Percentiles rank a stretch among this genome's conserved stretches.
These are phyloP conservation scores for Trypanosoma mega DNA, from an alignment of 208 protist genomes.

Conservation along the genomic window DNA sequence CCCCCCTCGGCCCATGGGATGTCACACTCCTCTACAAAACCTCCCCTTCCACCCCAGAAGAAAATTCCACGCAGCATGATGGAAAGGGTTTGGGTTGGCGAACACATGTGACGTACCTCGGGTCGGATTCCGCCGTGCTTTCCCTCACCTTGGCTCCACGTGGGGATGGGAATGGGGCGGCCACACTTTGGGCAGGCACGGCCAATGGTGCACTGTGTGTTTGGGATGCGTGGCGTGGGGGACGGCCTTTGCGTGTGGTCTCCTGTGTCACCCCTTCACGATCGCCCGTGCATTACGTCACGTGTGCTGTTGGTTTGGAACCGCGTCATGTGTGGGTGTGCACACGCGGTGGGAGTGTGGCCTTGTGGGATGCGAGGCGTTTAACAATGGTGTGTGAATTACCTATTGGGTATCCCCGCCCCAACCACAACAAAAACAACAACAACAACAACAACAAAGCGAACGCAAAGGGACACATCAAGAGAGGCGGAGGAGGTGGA, in stretches of 20 bases:
- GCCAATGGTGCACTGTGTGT: conserved; percentile 32
- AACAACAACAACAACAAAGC: not conserved
- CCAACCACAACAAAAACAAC: not conserved
- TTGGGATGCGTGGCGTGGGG: conserved; percentile 34
- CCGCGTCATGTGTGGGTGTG: conserved; percentile 35
- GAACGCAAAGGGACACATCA: not conserved
- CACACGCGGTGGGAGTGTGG: conserved; percentile 44
- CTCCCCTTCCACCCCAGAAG: too few species aligned
- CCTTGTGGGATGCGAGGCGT: conserved; percentile 34
- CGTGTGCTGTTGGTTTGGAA: not conserved
- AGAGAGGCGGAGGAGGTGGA: not conserved
- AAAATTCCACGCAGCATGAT: too few species aligned
- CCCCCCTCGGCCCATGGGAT: too few species aligned
- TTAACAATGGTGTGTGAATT: conserved; percentile 32
- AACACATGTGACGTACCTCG: not conserved
- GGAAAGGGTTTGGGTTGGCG: too few species aligned
- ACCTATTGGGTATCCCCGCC: conserved; percentile 42
- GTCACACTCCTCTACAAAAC: too few species aligned
- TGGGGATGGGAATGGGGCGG: not conserved
- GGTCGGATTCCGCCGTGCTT: conserved; percentile 5
- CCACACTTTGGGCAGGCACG: conserved; percentile 41
- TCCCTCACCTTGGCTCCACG: conserved; percentile 15
- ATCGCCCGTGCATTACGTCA: conserved; percentile 26
- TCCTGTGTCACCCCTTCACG: conserved; percentile 10
- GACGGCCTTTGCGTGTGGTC: conserved; percentile 31